Conservation (phyloP, 2,329 filamentous ascomycete species). For the Thermomyces lanuginosus region DNA sequence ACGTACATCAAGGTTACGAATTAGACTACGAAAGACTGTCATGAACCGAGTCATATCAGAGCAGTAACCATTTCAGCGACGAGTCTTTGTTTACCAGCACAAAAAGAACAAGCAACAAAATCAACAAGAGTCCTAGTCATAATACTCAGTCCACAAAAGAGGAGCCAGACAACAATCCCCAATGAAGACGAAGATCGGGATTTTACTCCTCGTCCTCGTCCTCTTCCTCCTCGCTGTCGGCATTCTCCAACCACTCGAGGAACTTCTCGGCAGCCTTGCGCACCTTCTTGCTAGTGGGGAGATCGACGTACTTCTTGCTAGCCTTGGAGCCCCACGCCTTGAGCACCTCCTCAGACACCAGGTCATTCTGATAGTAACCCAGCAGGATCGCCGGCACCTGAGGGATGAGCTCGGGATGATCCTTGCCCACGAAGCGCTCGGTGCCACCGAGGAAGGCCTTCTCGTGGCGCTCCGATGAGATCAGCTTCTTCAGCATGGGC, state of each 20-base stretch:
- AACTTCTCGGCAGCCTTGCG: slow-evolving; percentile 89
- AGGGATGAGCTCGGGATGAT: slow-evolving; percentile 61
- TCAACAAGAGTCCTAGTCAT: too few species aligned
- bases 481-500: slow-evolving; percentile 77
- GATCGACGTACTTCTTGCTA: slow-evolving; percentile 95
- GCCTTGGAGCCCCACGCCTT: slow-evolving; percentile 86
- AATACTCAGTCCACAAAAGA: too few species aligned
- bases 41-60: too few species aligned
- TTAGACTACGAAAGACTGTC: too few species aligned
- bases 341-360: slow-evolving; percentile 74
- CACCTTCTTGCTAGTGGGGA: slow-evolving; percentile 80
- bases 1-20: too few species aligned
- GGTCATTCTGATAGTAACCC: slow-evolving; percentile 77
- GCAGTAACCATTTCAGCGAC: too few species aligned
- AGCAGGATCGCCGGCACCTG: slow-evolving; percentile 75
- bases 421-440: slow-evolving; percentile 75
- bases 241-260: slow-evolving; percentile 81
- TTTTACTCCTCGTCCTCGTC: slow-evolving; percentile 40
- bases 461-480: slow-evolving; percentile 83
- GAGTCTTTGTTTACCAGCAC: too few species aligned
- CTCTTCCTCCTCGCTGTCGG: slow-evolving; percentile 58
- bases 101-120: too few species aligned
- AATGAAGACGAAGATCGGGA: too few species aligned
- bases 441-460: slow-evolving; percentile 90
- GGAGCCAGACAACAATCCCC: too few species aligned